These are phyloP conservation scores for Vitis riparia DNA, from an alignment of 164 flowering plant genomes.

Conservation along the genomic window DNA sequence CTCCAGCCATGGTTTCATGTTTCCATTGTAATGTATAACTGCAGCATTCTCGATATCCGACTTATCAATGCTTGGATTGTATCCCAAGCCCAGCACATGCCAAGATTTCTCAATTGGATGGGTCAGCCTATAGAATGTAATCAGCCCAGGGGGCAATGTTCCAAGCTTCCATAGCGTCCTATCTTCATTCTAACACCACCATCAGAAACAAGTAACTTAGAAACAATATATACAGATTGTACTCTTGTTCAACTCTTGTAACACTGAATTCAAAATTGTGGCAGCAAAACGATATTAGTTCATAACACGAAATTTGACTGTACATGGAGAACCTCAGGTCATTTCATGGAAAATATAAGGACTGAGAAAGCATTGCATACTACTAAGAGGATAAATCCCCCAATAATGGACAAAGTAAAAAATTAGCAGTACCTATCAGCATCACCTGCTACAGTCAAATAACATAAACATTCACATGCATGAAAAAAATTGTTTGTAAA, in stretches of 20 bases:
- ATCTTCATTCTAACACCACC: conserved; percentile 72
- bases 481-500: not conserved
- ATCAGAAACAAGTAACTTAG: not conserved
- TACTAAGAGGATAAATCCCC: no score
- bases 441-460: no score
- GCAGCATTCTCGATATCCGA: conserved; percentile 87
- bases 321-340: not conserved
- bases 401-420: no score
- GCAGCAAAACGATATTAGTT: not conserved
- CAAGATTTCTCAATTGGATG: conserved; percentile 92
- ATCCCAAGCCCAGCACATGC: conserved; percentile 99
- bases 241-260: no score
- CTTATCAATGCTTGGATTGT: conserved; percentile 84
- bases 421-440: no score
- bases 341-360: not conserved
- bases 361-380: no score
- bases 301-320: not conserved
- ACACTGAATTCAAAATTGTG: not conserved
- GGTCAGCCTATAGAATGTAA: conserved; percentile 86
- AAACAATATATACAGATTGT: no score
- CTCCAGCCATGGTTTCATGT: conserved; percentile 99
- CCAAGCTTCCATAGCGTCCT: conserved; percentile 97
- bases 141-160: conserved; percentile 93
- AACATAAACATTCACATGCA: not conserved
- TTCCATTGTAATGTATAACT: conserved; percentile 94